Conservation (phyloP, 1,284 basidiomycete species). For the Anthracocystis panici-leucophaei region DNA sequence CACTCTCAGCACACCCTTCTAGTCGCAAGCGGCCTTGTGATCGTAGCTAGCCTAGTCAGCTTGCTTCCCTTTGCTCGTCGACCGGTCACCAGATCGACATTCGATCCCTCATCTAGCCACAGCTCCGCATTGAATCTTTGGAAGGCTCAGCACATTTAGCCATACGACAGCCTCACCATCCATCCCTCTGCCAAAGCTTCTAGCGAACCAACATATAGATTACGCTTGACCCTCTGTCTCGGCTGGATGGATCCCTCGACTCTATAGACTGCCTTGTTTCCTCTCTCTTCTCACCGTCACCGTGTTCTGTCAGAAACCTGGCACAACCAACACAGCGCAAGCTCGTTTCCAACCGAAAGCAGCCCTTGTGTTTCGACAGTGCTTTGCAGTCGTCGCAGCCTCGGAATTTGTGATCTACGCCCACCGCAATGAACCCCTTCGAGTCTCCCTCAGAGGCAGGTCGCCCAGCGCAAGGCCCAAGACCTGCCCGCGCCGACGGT, state of each 20-base stretch:
- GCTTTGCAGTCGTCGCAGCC: neutral
- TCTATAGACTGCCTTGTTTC: constrained; percentile 9
- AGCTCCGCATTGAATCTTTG: neutral
- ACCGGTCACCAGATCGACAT: neutral
- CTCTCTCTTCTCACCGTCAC: constrained; percentile 4
- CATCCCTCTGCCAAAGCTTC: neutral
- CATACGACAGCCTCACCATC: constrained; percentile 3
- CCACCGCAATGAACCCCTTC: constrained; percentile 45
- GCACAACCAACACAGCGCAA: neutral
- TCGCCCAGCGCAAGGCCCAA: constrained; percentile 17
- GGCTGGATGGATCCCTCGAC: constrained; percentile 21
- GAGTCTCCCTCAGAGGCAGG: constrained; percentile 28
- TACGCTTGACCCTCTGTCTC: neutral
- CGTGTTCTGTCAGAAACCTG: neutral
- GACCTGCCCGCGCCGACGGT: constrained; percentile 25
- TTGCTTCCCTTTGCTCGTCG: too few species aligned
- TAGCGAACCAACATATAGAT: neutral
- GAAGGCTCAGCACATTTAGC: neutral
- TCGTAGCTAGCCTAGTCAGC: too few species aligned
- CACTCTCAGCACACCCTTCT: too few species aligned
- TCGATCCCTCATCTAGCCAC: neutral
- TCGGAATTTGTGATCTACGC: neutral
- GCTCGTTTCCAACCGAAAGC: neutral
- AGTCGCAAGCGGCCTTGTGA: neutral
- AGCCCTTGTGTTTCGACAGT: neutral